These are phyloP conservation scores for Salix brachista DNA, from an alignment of 345 rosid species.

Conservation along the genomic window DNA sequence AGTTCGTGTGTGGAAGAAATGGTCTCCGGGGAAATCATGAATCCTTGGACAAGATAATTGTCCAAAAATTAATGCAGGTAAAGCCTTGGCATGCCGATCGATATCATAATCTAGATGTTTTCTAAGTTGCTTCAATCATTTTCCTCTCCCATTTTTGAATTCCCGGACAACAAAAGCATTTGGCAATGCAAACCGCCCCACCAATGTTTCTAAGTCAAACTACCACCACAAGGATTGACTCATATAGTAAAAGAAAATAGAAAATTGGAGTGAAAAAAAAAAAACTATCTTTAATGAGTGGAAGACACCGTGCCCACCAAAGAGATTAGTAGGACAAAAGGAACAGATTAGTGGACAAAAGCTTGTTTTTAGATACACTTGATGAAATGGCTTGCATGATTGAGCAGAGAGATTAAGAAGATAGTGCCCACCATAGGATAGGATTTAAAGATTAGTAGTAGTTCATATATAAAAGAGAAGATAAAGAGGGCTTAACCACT, in stretches of 20 bases:
- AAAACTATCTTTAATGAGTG: conserved; percentile 20
- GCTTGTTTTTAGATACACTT: conserved; percentile 2
- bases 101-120: not conserved
- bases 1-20: not conserved
- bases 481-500: too few relatives aligned
- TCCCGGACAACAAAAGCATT: not conserved
- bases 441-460: not conserved
- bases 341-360: conserved; percentile 24
- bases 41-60: not conserved
- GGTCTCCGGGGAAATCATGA: not conserved
- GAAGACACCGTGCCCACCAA: conserved; percentile 33
- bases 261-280: not conserved
- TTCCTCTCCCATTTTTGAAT: not conserved
- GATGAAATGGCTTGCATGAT: conserved; percentile 6
- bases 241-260: not conserved
- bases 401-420: not conserved
- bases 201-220: conserved; percentile 28
- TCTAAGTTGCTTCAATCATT: not conserved
- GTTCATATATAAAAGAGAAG: too few relatives aligned
- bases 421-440: conserved; percentile 23
- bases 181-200: conserved; percentile 27
- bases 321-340: not conserved
- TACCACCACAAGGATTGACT: not conserved
- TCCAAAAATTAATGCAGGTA: not conserved
- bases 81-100: not conserved